Base-by-base conservation (phyloP, 2,329 filamentous ascomycete genomes). In the Escovopsis sp. region DNA sequence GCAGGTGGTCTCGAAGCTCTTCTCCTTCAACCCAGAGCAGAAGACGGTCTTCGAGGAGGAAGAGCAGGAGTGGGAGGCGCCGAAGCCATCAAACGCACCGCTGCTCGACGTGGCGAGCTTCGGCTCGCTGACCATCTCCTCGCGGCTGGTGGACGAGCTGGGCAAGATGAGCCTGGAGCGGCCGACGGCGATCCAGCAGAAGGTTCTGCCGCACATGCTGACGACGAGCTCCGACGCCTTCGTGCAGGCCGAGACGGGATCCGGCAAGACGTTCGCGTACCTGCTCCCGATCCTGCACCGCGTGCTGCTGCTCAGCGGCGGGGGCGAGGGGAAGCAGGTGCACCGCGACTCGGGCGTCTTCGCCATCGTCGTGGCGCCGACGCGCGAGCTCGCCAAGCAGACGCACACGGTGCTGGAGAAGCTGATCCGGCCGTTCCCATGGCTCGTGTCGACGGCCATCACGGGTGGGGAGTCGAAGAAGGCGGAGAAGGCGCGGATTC, bases 181-280 rank as follows among this genome's bases (percentile, higher is more conserved):
- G 0, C 90, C 90, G 5, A 98, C 90, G 0, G 85, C 84, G 1
- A 94, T 98, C 52, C 90, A 98, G 59, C 87, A 87, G 48, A 84
- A 83, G 41, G 80, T 88, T 1, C 78, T 98, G 27, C 70, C 81
- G 29, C 78, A 90, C 47, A 61, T 98, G 41, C 59, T 93, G 31
- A 76, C 76, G 29, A 78, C 80, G 35, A 81, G 93, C 47, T 77
- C 73, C 31, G 90, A 98, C 62, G 87, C 87, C 2, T 98, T 98
- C 49, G 79, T 98, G 25, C 90, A 96, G 55, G 92, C 90, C 3
- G 81, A 98, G 60, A 98, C 90, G 0, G 90, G 90, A 46, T 98
- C 90, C 0, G 90, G 90, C 60, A 98, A 98, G 62, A 98, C 90
- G 0, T 62, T 98, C 40, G 84, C 90, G n/a, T 98, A 98, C 54